These are phyloP conservation scores for Kodamaea nitidulidarum DNA, from an alignment of 805 yeast species.

Conservation along the genomic window DNA sequence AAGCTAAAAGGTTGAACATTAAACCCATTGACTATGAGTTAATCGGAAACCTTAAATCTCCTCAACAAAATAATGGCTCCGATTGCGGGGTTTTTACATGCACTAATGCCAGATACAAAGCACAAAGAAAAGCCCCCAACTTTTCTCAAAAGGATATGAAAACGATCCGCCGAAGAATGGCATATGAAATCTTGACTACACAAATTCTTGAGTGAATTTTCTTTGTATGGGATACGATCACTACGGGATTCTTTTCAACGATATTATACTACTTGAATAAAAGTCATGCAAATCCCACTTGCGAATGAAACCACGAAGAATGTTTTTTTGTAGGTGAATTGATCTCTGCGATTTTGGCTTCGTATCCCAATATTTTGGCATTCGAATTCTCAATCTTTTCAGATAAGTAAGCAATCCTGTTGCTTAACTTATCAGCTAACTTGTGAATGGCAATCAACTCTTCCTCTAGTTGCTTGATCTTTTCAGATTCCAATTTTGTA, in stretches of 20 bases:
- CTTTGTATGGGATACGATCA: too few relatives aligned
- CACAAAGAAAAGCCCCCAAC: slow-evolving; percentile 46
- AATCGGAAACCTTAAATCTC: slow-evolving; percentile 40
- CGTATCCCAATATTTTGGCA: slow-evolving; percentile 31
- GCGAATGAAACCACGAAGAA: neutral
- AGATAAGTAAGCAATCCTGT: slow-evolving; percentile 62
- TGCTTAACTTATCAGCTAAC: slow-evolving; percentile 52
- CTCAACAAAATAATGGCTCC: slow-evolving; percentile 83
- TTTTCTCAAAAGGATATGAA: slow-evolving; percentile 71
- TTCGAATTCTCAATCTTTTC: slow-evolving; percentile 64
- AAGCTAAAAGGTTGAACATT: slow-evolving; percentile 50
- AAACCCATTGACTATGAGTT: slow-evolving; percentile 20
- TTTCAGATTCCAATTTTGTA: slow-evolving; percentile 55
- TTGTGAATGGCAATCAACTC: slow-evolving; percentile 61
- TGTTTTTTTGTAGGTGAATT: slow-evolving; percentile 5
- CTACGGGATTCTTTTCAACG: too few relatives aligned
- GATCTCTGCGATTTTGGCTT: slow-evolving; percentile 24
- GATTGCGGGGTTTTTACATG: slow-evolving; percentile 97
- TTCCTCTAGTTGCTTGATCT: slow-evolving; percentile 62
- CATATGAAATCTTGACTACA: slow-evolving; percentile 48
- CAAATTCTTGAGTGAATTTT: slow-evolving; percentile 25
- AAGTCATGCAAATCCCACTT: neutral
- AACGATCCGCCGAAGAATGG: slow-evolving; percentile 63
- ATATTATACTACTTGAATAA: too few relatives aligned
- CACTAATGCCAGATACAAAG: slow-evolving; percentile 61